Percentiles rank a stretch among this genome's conserved stretches.
Conservation (phyloP, 352 stramenopile species). For the Pythium biforme region DNA sequence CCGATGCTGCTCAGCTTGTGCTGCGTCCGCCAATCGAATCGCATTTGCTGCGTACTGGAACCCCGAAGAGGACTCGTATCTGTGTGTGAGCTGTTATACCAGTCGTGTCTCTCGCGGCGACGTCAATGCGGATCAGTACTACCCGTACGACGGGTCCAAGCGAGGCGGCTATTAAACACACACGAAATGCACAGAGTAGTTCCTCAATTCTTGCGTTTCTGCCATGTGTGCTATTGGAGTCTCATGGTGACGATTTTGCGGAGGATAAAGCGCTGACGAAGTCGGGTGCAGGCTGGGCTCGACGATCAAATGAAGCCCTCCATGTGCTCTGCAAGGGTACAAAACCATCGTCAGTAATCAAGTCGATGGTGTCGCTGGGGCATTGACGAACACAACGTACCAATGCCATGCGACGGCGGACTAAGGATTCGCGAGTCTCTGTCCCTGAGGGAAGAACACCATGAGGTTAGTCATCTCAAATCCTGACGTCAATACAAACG, state of each 20-base stretch:
- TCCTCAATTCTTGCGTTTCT: not conserved
- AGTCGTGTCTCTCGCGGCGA: not conserved
- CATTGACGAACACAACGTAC: slow-evolving; percentile 20
- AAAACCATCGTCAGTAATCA: slow-evolving; percentile 11
- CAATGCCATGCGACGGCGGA: slow-evolving; percentile 26
- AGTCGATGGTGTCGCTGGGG: not conserved
- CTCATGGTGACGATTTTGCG: no score
- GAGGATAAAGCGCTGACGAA: not conserved
- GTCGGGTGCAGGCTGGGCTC: not conserved
- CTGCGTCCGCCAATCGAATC: not conserved
- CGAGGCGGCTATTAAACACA: slow-evolving; percentile 22
- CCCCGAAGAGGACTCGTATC: slow-evolving; percentile 37
- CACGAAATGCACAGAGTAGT: not conserved
- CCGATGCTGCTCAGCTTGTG: slow-evolving; percentile 40
- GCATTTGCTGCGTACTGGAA: slow-evolving; percentile 58
- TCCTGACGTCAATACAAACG: not conserved
- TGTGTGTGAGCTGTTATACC: slow-evolving; percentile 39
- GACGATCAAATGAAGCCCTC: slow-evolving; percentile 57
- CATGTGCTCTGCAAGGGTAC: slow-evolving; percentile 41
- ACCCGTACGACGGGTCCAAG: slow-evolving; percentile 53
- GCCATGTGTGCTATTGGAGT: not conserved
- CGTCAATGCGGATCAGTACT: slow-evolving; percentile 31
- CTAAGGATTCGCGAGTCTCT: slow-evolving; percentile 27
- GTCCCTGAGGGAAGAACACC: slow-evolving; percentile 8
- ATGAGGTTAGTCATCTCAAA: not conserved